Evolutionary conservation across 73 alveolate species (phyloP).

Genomic region (Uronychia binucleata): DNA sequence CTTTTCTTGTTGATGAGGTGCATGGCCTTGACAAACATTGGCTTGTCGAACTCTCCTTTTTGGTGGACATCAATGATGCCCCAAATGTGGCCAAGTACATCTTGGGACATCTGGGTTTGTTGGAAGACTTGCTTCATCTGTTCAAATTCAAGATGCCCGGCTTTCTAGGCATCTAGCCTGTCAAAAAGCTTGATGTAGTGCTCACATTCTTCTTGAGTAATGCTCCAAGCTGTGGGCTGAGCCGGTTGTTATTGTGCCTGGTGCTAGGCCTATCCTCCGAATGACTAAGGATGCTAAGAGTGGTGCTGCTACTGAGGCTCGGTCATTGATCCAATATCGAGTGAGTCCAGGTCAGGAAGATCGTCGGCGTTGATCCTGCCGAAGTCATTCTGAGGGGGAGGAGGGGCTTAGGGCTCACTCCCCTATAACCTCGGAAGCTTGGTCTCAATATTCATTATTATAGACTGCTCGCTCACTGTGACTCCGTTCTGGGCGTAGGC

Average conservation of each 20-base stretch:
- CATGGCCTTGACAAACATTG: conserved; percentile 50
- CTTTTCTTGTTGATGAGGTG: conserved; percentile 39
- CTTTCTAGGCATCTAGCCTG: conserved; percentile 12
- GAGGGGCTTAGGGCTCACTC: conserved; percentile 12
- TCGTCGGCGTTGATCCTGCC: conserved; percentile 43
- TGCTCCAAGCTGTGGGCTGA: conserved; percentile 12
- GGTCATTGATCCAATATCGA: conserved; percentile 17
- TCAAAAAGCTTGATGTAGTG: conserved; percentile 7
- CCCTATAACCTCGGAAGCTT: conserved; percentile 74
- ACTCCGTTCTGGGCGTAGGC: conserved; percentile 90
- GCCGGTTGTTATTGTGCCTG: conserved; percentile 25
- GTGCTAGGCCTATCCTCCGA: not conserved
- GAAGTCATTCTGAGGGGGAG: conserved; percentile 11
- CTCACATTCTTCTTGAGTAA: not conserved
- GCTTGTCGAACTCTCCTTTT: conserved; percentile 38
- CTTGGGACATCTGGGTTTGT: conserved; percentile 20
- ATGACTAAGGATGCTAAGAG: conserved; percentile 9
- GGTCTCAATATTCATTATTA: conserved; percentile 68
- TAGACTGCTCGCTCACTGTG: conserved; percentile 65
- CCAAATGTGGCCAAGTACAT: conserved; percentile 43
- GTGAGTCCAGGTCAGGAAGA: conserved; percentile 50
- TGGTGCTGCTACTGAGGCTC: conserved; percentile 11
- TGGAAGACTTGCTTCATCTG: conserved; percentile 11
- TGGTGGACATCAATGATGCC: conserved; percentile 33
- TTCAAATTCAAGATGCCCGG: conserved; percentile 23